Base-by-base conservation (phyloP, 306 rosid species). In the Pyrus communis region DNA sequence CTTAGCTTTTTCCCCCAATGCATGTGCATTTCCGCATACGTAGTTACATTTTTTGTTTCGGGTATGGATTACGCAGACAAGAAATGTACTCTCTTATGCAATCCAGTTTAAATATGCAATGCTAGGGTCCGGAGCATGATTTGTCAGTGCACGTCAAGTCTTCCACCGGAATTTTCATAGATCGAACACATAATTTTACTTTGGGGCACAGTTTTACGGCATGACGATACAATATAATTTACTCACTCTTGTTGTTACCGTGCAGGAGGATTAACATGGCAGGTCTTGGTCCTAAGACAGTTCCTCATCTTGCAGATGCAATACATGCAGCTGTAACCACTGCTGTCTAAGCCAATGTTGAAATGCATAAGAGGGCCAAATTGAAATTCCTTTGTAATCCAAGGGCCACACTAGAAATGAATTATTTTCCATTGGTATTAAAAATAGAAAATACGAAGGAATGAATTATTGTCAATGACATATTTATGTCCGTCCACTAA, bases 261-360 rank as follows among this genome's bases (percentile, higher is more conserved):
- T 76, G 85, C 91, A 96, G 98, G 90, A 88, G 98, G 85, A 96
- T 91, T 67, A 92, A 93, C 84, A 89, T 96, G 97, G 96, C 99
- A 23, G 96, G 96, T 74, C 86, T 92, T 75, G 89, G 97, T 81
- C 79, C 96, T 22, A 89, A 59, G 73, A 88, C 92, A 25, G 95
- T 92, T 31, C 89, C 97, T 57, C 91, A 86, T 82, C 85, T 96
- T 75, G 93, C 92, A 2, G 98, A 92, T 70, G 98, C 93, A 38
- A 91, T 96, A 35, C 96, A 92, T 82, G 93, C 95, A 14, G 97
- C 97, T 67, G 89, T 89, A 2, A 91, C 93, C 45, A 70, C 81
- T 21, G 82, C 2, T 35, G 58, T n/a, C 75, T 92, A 67, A 64
- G 21, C 55, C 21, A 49, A 4, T 15, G 17, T 49, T 49, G 21